These are phyloP conservation scores for Escallonia rubra DNA, from an alignment of 129 eudicot species.

Conservation along the genomic window DNA sequence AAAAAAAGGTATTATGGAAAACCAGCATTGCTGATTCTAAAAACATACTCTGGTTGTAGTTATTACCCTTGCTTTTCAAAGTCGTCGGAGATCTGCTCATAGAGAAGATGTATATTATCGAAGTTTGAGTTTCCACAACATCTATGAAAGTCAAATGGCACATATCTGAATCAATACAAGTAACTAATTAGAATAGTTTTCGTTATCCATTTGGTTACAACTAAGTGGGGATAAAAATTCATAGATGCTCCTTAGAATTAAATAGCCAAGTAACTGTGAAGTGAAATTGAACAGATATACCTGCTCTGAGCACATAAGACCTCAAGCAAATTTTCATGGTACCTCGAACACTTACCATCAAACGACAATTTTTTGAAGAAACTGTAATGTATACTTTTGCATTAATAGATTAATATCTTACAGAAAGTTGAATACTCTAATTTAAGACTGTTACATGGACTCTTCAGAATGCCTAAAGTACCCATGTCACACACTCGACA, in stretches of 20 bases:
- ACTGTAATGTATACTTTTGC: no score
- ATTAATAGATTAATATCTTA: no score
- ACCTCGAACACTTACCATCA: background rate
- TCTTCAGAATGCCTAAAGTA: no score
- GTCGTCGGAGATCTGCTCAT: slow-evolving; percentile 69
- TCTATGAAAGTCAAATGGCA: slow-evolving; percentile 86
- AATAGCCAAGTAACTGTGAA: background rate
- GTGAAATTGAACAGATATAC: background rate
- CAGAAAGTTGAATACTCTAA: no score
- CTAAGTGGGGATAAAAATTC: no score
- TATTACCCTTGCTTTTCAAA: slow-evolving; percentile 85
- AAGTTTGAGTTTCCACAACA: slow-evolving; percentile 67
- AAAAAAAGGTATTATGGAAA: slow-evolving; percentile 31
- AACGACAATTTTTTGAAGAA: no score
- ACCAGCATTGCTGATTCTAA: slow-evolving; percentile 24
- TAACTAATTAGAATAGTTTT: slow-evolving; percentile 3
- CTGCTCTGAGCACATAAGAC: background rate
- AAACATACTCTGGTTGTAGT: slow-evolving; percentile 11
- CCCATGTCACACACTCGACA: no score
- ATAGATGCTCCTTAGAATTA: background rate
- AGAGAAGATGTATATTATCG: slow-evolving; percentile 64
- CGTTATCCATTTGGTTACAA: background rate
- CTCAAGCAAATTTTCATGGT: background rate
- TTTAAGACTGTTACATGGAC: no score
- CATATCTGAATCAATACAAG: slow-evolving; percentile 53